These are phyloP conservation scores for Agrocybe pediades DNA, from an alignment of 768 basidiomycete genomes.

Conservation along the genomic window DNA sequence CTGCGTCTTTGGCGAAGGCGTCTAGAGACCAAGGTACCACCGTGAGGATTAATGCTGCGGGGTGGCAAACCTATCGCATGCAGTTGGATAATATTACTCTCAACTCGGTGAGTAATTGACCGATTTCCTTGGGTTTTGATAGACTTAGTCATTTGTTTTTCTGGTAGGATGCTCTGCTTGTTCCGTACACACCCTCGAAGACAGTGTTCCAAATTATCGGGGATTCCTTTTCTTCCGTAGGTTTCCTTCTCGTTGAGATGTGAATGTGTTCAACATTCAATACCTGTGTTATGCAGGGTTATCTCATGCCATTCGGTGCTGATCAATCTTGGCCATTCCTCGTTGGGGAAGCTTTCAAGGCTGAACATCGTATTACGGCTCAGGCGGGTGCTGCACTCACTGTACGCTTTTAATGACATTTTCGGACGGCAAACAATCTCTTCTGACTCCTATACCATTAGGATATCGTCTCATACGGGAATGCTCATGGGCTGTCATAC, in stretches of 20 bases:
- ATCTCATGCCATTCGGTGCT: slow-evolving; percentile 53
- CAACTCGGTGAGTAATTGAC: slow-evolving; percentile 35
- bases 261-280: not conserved
- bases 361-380: slow-evolving; percentile 51
- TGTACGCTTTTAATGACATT: slow-evolving; percentile 21
- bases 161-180: slow-evolving; percentile 43
- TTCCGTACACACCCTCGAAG: slow-evolving; percentile 46
- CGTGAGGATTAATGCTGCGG: slow-evolving; percentile 53
- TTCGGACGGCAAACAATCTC: not conserved
- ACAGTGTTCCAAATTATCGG: slow-evolving; percentile 58
- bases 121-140: not conserved
- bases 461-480: slow-evolving; percentile 54
- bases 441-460: slow-evolving; percentile 11
- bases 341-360: slow-evolving; percentile 49
- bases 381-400: slow-evolving; percentile 55
- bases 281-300: slow-evolving; percentile 44
- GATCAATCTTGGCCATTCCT: slow-evolving; percentile 60
- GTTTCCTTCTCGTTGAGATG: slow-evolving; percentile 1
- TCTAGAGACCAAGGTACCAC: slow-evolving; percentile 20
- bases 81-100: slow-evolving; percentile 48
- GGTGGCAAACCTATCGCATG: slow-evolving; percentile 59
- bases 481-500: slow-evolving; percentile 51
- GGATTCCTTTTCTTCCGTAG: slow-evolving; percentile 55
- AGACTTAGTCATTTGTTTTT: not conserved
- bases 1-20: not conserved